These are phyloP conservation scores for Gentiana straminea DNA, from an alignment of 257 asterid genomes.

Conservation along the genomic window DNA sequence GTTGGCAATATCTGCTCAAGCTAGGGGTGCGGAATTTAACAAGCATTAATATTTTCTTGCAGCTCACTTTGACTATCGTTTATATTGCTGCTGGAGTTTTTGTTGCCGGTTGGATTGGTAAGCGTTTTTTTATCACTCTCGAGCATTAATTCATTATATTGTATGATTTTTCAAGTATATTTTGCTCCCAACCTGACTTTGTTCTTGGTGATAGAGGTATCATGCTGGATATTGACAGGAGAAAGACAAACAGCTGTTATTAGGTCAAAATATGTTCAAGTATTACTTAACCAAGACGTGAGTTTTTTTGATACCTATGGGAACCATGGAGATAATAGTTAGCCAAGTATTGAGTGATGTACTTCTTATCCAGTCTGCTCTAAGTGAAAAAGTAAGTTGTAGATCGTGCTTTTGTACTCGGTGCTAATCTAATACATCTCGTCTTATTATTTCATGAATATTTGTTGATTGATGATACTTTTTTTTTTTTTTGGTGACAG, in stretches of 20 bases:
- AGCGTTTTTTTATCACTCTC: conserved; percentile 13
- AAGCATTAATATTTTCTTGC: conserved; percentile 27
- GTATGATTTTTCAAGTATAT: no score
- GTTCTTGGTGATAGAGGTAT: conserved; percentile 63
- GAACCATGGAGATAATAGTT: conserved; percentile 95
- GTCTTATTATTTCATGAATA: neutral
- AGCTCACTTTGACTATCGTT: conserved; percentile 79
- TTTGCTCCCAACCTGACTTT: conserved; percentile 5
- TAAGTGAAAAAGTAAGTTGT: conserved; percentile 82
- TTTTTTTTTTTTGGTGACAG: conserved; percentile 32
- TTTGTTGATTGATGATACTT: neutral
- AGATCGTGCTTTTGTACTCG: conserved; percentile 3
- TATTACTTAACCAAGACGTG: conserved; percentile 97
- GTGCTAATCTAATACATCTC: conserved; percentile 7
- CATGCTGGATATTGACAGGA: conserved; percentile 99
- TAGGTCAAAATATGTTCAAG: conserved; percentile 95
- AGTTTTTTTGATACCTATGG: conserved; percentile 99
- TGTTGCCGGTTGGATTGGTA: conserved; percentile 98
- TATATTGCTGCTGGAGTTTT: conserved; percentile 90
- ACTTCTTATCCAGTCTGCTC: conserved; percentile 96
- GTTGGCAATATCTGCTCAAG: no score
- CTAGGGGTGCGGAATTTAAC: no score
- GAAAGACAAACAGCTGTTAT: conserved; percentile 99
- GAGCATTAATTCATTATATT: no score
- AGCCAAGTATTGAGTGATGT: conserved; percentile 99